A percentile compares a stretch with the other conserved stretches of the same genome.
phyloP scores from a whole-genome alignment of 768 basidiomycete genomes.

The Lyophyllum shimeji region DNA sequence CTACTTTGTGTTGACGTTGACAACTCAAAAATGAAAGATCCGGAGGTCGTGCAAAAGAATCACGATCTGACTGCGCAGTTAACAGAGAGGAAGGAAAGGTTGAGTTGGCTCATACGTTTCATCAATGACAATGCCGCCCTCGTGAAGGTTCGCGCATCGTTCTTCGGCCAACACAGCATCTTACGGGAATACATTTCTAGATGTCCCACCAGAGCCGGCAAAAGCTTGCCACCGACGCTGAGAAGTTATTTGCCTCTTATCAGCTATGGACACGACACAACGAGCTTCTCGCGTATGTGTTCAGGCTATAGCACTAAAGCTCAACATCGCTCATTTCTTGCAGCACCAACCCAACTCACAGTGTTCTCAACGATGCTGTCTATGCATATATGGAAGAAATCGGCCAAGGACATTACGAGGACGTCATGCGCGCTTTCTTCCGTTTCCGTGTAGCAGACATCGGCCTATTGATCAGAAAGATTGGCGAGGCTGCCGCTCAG shows the following conservation, averaged over 20 bases:
- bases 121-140: conserved; percentile 86
- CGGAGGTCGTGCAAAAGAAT: conserved; percentile 66
- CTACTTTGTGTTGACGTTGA: not conserved
- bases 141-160: conserved; percentile 52
- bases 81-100: conserved; percentile 66
- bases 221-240: conserved; percentile 76
- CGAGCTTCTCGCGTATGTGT: conserved; percentile 53
- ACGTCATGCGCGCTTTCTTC: conserved; percentile 85
- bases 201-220: conserved; percentile 81
- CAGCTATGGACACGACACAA: conserved; percentile 82
- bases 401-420: conserved; percentile 61
- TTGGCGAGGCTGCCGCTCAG: conserved; percentile 47
- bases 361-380: conserved; percentile 71
- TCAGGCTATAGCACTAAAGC: not conserved
- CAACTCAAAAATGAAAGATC: conserved; percentile 39
- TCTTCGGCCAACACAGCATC: not conserved
- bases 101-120: conserved; percentile 85
- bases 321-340: not conserved
- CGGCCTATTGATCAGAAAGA: conserved; percentile 63
- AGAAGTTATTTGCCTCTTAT: conserved; percentile 79
- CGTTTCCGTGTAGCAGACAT: conserved; percentile 64
- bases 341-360: conserved; percentile 57
- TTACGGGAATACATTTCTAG: conserved; percentile 35
- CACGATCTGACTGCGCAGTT: conserved; percentile 83
- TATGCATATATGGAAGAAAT: conserved; percentile 63